phyloP scores from a whole-genome alignment of 2,329 filamentous ascomycete genomes.

The Trichoderma oligosporum region DNA sequence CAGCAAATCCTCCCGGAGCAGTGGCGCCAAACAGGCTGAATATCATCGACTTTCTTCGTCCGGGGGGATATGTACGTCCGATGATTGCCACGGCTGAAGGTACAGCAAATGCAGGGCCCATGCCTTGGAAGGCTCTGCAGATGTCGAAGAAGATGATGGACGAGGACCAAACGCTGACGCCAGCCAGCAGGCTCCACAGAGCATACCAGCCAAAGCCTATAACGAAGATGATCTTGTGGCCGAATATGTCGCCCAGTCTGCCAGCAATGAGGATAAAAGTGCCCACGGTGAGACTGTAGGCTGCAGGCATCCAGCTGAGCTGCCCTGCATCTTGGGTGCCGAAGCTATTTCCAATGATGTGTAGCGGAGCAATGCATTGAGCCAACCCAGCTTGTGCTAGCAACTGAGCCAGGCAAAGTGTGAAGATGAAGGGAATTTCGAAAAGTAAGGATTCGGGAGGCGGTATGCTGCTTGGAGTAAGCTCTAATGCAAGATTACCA shows the following conservation, averaged over 20 bases:
- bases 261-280: slow-evolving; percentile 53
- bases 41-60: slow-evolving; percentile 34
- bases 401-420: slow-evolving; percentile 25
- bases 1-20: slow-evolving; percentile 32
- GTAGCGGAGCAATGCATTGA: slow-evolving; percentile 28
- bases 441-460: neutral
- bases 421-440: slow-evolving; percentile 16
- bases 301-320: slow-evolving; percentile 51
- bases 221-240: slow-evolving; percentile 49
- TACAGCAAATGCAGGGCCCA: slow-evolving; percentile 52
- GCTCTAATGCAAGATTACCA: neutral
- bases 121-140: slow-evolving; percentile 48
- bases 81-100: slow-evolving; percentile 57
- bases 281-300: slow-evolving; percentile 49
- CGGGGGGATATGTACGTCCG: slow-evolving; percentile 46
- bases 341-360: slow-evolving; percentile 44
- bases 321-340: slow-evolving; percentile 37
- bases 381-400: slow-evolving; percentile 25
- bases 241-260: slow-evolving; percentile 50
- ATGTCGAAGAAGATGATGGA: slow-evolving; percentile 40
- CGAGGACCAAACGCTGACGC: slow-evolving; percentile 36
- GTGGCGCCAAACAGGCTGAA: slow-evolving; percentile 36
- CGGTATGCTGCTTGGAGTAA: slow-evolving; percentile 8
- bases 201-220: slow-evolving; percentile 49
- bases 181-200: slow-evolving; percentile 45